These are phyloP conservation scores for Rhizopus sp. DNA, from an alignment of 371 early-diverging fungal species.

Conservation along the genomic window DNA sequence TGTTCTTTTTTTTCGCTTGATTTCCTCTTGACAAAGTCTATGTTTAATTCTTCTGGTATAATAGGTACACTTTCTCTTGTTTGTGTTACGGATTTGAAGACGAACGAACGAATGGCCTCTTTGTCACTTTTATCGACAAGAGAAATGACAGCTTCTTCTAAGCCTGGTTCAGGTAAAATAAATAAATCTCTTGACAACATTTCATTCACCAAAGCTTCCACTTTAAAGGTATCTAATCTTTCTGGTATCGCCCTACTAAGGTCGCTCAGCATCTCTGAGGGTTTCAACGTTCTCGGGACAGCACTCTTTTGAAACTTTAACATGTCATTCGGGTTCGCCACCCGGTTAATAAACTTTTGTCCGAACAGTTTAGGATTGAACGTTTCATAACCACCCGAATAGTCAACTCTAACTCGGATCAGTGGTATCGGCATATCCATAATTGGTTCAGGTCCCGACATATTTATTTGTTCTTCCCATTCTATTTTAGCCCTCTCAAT, in stretches of 20 bases:
- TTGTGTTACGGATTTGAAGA: constrained; percentile 18
- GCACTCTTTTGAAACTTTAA: constrained; percentile 68
- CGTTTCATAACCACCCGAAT: constrained; percentile 77
- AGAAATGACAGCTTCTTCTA: constrained; percentile 75
- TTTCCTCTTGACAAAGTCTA: constrained; percentile 22
- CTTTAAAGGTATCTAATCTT: constrained; percentile 63
- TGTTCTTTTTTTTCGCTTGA: constrained; percentile 16
- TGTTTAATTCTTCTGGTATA: constrained; percentile 13
- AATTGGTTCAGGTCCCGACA: constrained; percentile 14
- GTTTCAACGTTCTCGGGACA: background rate
- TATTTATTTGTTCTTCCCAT: constrained; percentile 53
- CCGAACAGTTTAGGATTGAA: constrained; percentile 90
- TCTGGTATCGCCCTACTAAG: constrained; percentile 49
- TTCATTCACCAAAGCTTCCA: constrained; percentile 79
- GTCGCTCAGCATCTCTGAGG: constrained; percentile 25
- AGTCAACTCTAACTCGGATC: constrained; percentile 85
- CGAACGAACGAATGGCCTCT: constrained; percentile 68
- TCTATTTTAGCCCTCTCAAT: constrained; percentile 65
- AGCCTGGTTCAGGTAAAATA: constrained; percentile 77
- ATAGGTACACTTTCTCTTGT: constrained; percentile 6
- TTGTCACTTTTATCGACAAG: constrained; percentile 92
- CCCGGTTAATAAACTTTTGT: constrained; percentile 74
- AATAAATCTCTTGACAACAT: constrained; percentile 68
- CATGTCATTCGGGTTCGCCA: constrained; percentile 97
- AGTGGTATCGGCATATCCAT: constrained; percentile 69